Percentiles rank a stretch among this genome's conserved stretches.
phyloP scores from a whole-genome alignment of 2,329 filamentous ascomycete species.

The Septoria petroselini region DNA sequence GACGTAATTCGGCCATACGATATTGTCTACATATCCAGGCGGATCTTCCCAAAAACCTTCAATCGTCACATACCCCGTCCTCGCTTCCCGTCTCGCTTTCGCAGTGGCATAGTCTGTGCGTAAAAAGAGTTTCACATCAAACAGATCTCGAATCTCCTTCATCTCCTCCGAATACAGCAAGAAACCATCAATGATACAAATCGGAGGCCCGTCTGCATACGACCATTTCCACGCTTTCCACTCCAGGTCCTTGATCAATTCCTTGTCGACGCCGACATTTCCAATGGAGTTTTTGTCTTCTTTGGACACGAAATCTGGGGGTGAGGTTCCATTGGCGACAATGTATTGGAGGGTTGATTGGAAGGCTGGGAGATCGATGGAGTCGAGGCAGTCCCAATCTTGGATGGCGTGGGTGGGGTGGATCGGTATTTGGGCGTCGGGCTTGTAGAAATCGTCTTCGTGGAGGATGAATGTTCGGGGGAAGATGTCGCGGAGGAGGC shows the following conservation, averaged over 20 bases:
- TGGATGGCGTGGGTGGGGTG: slow-evolving; percentile 54
- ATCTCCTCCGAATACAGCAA: slow-evolving; percentile 68
- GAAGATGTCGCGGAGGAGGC: slow-evolving; percentile 79
- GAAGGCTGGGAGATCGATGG: slow-evolving; percentile 70
- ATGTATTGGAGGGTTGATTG: slow-evolving; percentile 67
- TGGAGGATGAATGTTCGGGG: slow-evolving; percentile 74
- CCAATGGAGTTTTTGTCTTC: slow-evolving; percentile 57
- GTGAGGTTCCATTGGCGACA: slow-evolving; percentile 62
- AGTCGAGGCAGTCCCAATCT: slow-evolving; percentile 88
- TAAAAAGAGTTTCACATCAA: slow-evolving; percentile 78
- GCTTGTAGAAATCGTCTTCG: slow-evolving; percentile 91
- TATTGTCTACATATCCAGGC: slow-evolving; percentile 84
- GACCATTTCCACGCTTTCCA: slow-evolving; percentile 31
- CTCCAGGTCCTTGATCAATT: slow-evolving; percentile 33
- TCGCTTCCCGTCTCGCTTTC: slow-evolving; percentile 62
- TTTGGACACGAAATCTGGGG: slow-evolving; percentile 53
- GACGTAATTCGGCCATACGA: slow-evolving; percentile 96
- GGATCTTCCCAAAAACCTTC: slow-evolving; percentile 95
- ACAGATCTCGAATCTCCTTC: slow-evolving; percentile 51
- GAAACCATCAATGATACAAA: slow-evolving; percentile 85
- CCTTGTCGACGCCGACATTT: slow-evolving; percentile 42
- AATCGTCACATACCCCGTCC: slow-evolving; percentile 71
- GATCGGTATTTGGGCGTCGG: slow-evolving; percentile 65
- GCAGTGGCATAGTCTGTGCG: slow-evolving; percentile 63
- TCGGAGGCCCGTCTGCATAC: slow-evolving; percentile 33